Base-by-base conservation (phyloP, 139 green algal species). In the Astrephomene gubernaculifera region DNA sequence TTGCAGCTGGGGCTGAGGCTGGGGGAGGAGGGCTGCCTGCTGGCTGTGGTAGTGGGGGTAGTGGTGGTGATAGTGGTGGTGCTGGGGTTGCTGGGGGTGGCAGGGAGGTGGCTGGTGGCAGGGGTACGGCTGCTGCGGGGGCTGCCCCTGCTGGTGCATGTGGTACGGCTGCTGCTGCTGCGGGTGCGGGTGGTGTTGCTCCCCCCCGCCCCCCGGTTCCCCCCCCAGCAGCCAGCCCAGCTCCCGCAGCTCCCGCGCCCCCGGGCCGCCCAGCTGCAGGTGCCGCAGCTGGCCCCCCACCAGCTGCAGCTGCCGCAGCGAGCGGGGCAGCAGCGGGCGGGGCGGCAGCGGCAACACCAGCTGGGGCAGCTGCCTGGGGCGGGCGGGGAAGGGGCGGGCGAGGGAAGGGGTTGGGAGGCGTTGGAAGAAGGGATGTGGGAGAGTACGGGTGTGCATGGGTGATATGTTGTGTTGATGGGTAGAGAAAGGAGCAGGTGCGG, bases 211-310 rank as follows among this genome's bases (percentile, higher is more conserved):
- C 4, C 73, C 64, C 36, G 52, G 4, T 68, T 39, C n/a, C 57
- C 41, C 27, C 69, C 6, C 33, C 38, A 41, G 63, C 44, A 84
- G 41, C 57, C 67, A 84, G n/a, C 0, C 31, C 6, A 84, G 78
- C n/a, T 84, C 61, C 19, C 4, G 25, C 63, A 84, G 25, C 78
- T 63, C 74, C 38, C 52, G 25, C 36, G 64, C 83, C 29, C 12
- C 43, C 31, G 25, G n/a, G n/a, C n/a, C n/a, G n/a, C n/a, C 7
- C 41, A 90, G 38, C 73, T 85, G 38, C 43, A 90, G 81, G 57
- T 90, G 86, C 7, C 1, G 17, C 53, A 90, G 53, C 8, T 71
- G 65, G 19, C 52, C 22, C 8, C 22, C 44, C n/a, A 90, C 73
- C 27, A 76, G 52, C 2, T 38, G 38, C 25, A 90, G 71, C 73